Percentiles rank a stretch among this genome's conserved stretches.
These are phyloP conservation scores for Craspedostauros australis DNA, from an alignment of 108 stramenopile species.

Conservation along the genomic window DNA sequence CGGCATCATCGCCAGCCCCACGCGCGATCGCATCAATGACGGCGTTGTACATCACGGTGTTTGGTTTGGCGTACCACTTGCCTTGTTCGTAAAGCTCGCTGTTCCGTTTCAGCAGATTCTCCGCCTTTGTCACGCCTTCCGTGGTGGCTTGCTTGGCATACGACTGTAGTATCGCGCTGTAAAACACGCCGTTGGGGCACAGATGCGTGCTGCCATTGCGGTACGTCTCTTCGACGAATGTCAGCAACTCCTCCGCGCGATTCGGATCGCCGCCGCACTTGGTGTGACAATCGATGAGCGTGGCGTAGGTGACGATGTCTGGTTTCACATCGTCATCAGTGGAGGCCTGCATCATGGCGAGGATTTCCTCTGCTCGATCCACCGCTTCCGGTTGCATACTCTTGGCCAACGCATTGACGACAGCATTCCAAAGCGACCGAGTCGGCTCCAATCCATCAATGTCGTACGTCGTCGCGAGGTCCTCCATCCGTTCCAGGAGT, in stretches of 20 bases:
- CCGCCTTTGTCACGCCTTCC: slow-evolving; percentile 12
- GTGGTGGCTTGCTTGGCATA: slow-evolving; percentile 23
- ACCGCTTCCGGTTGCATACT: slow-evolving; percentile 12
- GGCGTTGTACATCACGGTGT: slow-evolving; percentile 49
- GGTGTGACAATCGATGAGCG: slow-evolving; percentile 18
- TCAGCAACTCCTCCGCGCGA: slow-evolving; percentile 10
- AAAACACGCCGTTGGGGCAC: slow-evolving; percentile 17
- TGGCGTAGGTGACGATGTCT: slow-evolving; percentile 19
- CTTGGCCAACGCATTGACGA: slow-evolving; percentile 17
- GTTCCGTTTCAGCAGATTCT: slow-evolving; percentile 18
- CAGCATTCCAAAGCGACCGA: slow-evolving; percentile 6
- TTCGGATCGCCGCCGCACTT: slow-evolving; percentile 16
- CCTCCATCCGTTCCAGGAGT: slow-evolving; percentile 11
- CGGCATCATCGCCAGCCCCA: slow-evolving; percentile 26
- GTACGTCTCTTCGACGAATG: slow-evolving; percentile 14
- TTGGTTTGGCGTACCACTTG: slow-evolving; percentile 22
- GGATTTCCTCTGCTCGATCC: slow-evolving; percentile 16
- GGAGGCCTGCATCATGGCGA: slow-evolving; percentile 1
- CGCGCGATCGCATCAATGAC: slow-evolving; percentile 40
- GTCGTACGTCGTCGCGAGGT: slow-evolving; percentile 1
- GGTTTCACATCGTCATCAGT: slow-evolving; percentile 5
- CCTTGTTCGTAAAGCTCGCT: slow-evolving; percentile 28
- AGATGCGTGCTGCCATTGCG: slow-evolving; percentile 9
- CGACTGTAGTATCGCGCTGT: slow-evolving; percentile 26
- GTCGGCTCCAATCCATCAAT: slow-evolving; percentile 12